Evolutionary conservation across 371 early-diverging fungal genomes (phyloP), one percentile per base, ranked within the genome.

Genomic region (Mucor velutinosus): DNA sequence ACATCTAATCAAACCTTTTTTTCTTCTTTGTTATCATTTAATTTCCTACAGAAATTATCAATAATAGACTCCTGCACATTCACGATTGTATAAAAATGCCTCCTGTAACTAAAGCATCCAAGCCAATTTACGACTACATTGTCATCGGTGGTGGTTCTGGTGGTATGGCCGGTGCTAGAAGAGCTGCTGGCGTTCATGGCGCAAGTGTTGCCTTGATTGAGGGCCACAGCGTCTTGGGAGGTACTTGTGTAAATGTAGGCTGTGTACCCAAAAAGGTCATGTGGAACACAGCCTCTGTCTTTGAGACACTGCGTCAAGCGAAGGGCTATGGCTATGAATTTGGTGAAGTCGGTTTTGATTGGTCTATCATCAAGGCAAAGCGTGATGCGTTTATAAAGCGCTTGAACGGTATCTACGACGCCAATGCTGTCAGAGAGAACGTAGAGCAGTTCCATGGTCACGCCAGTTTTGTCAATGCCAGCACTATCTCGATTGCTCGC

Each of bases 251-350:
- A 57, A 97, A 96, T 69, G 95, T 95, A 21, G 98, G 99, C 33
- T 99, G 99, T 72, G 98, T 99, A 19, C 99, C 99, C 37, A 99
- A 99, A 82, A 99, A 99, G 81, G 92, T 99, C 69, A 95, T 96
- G 92, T 99, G 94, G 92, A 97, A 94, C 80, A 89, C 67, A 81
- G 96, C 95, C 25, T 85, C 89, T 45, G 84, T 97, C 68, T 87
- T 88, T 53, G 96, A 97, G 71, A 79, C 92, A 19, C 73, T 96
- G 21, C 88, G 82, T 66, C 95, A 97, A 63, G 95, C 97, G 5
- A 79, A 81, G 65, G 89, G 87, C 58, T 96, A 95, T 72, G 95
- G 96, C 5, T 94, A 95, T 76, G 83, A 87, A 53, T 76, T 92
- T 3, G 35, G 65, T 15, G 30, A 65, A 11, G 58, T 70, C 32